Percentiles rank a stretch among this genome's conserved stretches.
Conservation (phyloP, 305 asterid genomes). For the Caryopteris hybrid region DNA sequence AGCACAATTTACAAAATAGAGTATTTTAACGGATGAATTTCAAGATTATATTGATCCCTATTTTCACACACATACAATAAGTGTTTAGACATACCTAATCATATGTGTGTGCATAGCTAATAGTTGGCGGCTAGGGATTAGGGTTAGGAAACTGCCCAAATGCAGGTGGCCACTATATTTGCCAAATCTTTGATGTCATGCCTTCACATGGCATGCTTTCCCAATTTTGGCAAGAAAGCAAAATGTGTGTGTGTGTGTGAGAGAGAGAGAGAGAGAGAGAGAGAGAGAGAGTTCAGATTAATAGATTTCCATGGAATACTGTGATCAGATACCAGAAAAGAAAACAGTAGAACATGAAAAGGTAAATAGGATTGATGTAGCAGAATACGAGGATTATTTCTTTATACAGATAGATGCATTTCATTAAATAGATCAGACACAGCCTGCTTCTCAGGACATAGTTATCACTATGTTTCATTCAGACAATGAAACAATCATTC, state of each 20-base stretch:
- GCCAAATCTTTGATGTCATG: slow-evolving; percentile 20
- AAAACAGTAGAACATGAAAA: neutral
- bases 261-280: no score
- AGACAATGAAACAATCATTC: slow-evolving; percentile 36
- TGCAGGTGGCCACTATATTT: slow-evolving; percentile 7
- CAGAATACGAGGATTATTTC: slow-evolving; percentile 15
- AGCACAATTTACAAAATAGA: no score
- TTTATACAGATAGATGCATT: slow-evolving; percentile 20
- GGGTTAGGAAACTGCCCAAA: neutral
- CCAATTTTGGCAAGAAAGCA: slow-evolving; percentile 16
- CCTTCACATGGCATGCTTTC: slow-evolving; percentile 22
- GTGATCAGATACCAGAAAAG: neutral
- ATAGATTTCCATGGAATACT: no score
- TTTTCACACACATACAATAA: no score
- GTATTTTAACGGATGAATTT: no score
- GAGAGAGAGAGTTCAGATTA: no score
- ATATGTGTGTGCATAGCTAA: no score
- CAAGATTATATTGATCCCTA: no score
- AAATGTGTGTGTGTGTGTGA: neutral
- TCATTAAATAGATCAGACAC: slow-evolving; percentile 15
- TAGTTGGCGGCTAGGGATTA: no score
- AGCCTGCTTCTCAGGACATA: no score
- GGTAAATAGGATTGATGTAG: neutral
- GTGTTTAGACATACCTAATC: no score
- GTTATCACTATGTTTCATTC: slow-evolving; percentile 32